Percentiles rank a stretch among this genome's conserved stretches.
Evolutionary conservation across 176 grass and related monocot genomes (phyloP).

Genomic region (Oryza brachyantha): DNA sequence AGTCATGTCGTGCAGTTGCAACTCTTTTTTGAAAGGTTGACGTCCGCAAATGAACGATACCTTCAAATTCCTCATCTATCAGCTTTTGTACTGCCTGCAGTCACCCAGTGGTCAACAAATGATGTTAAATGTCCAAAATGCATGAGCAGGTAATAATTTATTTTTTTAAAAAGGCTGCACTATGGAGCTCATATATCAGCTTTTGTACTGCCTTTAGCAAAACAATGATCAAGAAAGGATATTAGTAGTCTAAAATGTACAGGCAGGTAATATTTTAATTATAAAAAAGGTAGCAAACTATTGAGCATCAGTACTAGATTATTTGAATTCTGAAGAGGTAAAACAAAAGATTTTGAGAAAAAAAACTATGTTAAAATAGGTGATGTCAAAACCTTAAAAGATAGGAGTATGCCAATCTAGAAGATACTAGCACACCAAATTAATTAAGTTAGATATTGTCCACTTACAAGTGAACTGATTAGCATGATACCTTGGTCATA

Average conservation of each 20-base stretch:
- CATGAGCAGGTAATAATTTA: not conserved
- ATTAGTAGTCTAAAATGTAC: no score
- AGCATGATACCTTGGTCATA: slow-evolving; percentile 69
- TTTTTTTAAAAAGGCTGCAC: not conserved
- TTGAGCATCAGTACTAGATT: not conserved
- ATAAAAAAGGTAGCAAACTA: no score
- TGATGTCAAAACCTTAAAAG: not conserved
- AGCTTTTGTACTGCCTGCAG: slow-evolving; percentile 82
- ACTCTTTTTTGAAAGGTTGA: slow-evolving; percentile 90
- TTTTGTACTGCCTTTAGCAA: no score
- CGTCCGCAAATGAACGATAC: slow-evolving; percentile 86
- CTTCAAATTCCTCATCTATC: slow-evolving; percentile 94
- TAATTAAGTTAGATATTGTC: not conserved
- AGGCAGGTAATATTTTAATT: no score
- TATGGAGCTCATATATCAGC: not conserved
- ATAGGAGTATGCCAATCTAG: not conserved
- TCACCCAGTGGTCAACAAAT: slow-evolving; percentile 10
- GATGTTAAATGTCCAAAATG: slow-evolving; percentile 1
- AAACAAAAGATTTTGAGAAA: not conserved
- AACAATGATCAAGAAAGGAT: no score
- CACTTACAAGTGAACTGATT: not conserved
- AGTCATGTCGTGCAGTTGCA: slow-evolving; percentile 94
- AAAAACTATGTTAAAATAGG: not conserved
- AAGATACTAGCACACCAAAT: slow-evolving; percentile 1
- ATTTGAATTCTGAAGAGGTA: not conserved